These are phyloP conservation scores for Erigeron philadelphicus DNA, from an alignment of 140 eudicot species.

Conservation along the genomic window DNA sequence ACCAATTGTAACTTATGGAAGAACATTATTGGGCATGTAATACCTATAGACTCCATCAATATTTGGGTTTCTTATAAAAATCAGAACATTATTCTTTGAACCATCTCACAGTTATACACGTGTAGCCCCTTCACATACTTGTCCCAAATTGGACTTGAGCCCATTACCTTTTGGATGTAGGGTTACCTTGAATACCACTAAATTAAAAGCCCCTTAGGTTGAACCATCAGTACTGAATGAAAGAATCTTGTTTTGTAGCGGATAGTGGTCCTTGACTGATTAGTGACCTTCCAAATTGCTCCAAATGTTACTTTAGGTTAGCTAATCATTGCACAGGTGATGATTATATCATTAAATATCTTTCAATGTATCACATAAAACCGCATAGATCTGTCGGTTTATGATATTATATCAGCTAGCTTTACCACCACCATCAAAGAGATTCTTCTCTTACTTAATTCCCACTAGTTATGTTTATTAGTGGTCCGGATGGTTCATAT, in stretches of 20 bases:
- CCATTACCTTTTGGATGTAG: too few species aligned
- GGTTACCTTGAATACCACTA: too few species aligned
- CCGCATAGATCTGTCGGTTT: background rate
- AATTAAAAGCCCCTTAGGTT: too few species aligned
- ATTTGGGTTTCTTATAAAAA: too few species aligned
- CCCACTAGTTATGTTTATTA: background rate
- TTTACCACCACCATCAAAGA: constrained; percentile 23
- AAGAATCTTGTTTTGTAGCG: background rate
- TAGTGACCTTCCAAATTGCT: constrained; percentile 8
- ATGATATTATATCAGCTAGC: constrained; percentile 21
- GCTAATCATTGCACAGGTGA: constrained; percentile 7
- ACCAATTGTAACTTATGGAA: too few species aligned
- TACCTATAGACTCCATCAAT: too few species aligned
- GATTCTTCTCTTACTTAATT: background rate
- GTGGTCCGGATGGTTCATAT: background rate
- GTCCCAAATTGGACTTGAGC: too few species aligned
- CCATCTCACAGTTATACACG: too few species aligned
- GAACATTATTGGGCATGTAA: too few species aligned
- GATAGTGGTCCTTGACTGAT: constrained; percentile 3
- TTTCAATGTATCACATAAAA: constrained; percentile 16
- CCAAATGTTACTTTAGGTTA: background rate
- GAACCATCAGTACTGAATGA: background rate
- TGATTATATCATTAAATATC: constrained; percentile 19
- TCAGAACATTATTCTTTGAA: too few species aligned
- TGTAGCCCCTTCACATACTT: too few species aligned